Conservation (phyloP, 768 basidiomycete species). For the Leccinum uliginosum region DNA sequence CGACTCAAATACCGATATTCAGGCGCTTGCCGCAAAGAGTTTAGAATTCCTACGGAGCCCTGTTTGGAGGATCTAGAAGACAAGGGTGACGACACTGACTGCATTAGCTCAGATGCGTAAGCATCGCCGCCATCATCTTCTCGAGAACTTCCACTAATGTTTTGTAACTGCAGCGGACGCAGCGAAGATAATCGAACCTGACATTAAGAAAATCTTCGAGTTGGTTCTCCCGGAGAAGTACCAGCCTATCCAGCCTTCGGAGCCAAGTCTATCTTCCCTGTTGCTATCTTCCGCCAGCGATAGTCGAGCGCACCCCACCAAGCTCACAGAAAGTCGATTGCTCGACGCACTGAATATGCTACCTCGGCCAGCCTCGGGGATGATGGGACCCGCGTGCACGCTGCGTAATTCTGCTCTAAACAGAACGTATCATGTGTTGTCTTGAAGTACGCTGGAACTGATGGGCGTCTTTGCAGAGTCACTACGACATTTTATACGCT, state of each 20-base stretch:
- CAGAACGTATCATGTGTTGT: not conserved
- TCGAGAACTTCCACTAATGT: not conserved
- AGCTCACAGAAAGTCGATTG: no score
- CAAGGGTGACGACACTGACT: slow-evolving; percentile 19
- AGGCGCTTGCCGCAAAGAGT: slow-evolving; percentile 8
- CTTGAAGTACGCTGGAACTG: not conserved
- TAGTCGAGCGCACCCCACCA: no score
- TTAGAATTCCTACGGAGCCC: not conserved
- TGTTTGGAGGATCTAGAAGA: slow-evolving; percentile 19
- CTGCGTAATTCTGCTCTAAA: not conserved
- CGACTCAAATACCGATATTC: not conserved
- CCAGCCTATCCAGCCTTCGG: not conserved
- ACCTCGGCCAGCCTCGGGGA: slow-evolving; percentile 11
- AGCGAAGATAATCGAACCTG: not conserved
- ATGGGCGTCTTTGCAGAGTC: not conserved
- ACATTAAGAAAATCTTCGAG: not conserved
- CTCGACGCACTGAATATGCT: no score
- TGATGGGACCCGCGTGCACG: slow-evolving; percentile 7
- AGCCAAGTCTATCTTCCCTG: not conserved
- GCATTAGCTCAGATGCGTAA: slow-evolving; percentile 19
- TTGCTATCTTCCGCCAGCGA: no score
- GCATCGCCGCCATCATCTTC: not conserved
- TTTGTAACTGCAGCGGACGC: not conserved
- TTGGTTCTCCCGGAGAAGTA: not conserved
- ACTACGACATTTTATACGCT: not conserved